A percentile compares a stretch with the other conserved stretches of the same genome.
Evolutionary conservation across 495 filamentous ascomycete genomes (phyloP).

Genomic region (Alectoria sarmentosa): DNA sequence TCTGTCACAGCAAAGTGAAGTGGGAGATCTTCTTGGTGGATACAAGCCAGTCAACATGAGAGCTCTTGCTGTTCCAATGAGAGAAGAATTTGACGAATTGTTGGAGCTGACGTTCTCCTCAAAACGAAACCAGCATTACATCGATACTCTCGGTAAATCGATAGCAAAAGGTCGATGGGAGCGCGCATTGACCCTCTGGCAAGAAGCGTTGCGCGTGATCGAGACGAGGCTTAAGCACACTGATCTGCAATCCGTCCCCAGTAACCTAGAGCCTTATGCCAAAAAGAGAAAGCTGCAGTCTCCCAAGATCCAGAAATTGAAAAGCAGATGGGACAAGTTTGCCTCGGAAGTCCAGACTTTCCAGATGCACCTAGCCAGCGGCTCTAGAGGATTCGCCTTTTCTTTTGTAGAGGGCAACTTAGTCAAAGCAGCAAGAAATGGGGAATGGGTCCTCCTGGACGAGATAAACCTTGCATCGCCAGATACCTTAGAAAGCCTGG

Average conservation of each 20-base stretch:
- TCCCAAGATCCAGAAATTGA: slow-evolving; percentile 56
- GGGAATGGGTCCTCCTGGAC: slow-evolving; percentile 96
- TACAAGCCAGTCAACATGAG: slow-evolving; percentile 93
- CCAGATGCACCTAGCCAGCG: slow-evolving; percentile 69
- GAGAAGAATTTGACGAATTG: slow-evolving; percentile 87
- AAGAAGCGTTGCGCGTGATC: slow-evolving; percentile 79
- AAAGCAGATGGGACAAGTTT: slow-evolving; percentile 74
- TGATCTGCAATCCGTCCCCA: not conserved
- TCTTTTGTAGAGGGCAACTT: slow-evolving; percentile 93
- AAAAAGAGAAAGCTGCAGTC: slow-evolving; percentile 82
- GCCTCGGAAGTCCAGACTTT: slow-evolving; percentile 67
- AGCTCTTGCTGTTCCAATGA: slow-evolving; percentile 79
- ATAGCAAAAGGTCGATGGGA: slow-evolving; percentile 79
- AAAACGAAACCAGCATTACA: slow-evolving; percentile 78
- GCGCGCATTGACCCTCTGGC: slow-evolving; percentile 76
- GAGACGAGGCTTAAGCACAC: slow-evolving; percentile 52
- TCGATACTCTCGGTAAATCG: slow-evolving; percentile 70
- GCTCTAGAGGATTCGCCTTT: slow-evolving; percentile 81
- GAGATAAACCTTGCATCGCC: slow-evolving; percentile 95
- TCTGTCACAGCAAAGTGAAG: slow-evolving; percentile 95
- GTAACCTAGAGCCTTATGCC: slow-evolving; percentile 47
- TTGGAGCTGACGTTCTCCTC: slow-evolving; percentile 78
- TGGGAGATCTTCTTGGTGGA: slow-evolving; percentile 83
- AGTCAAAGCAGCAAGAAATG: slow-evolving; percentile 84
- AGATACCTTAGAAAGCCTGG: slow-evolving; percentile 89